These are phyloP conservation scores for Salix exigua DNA, from an alignment of 345 rosid species.

Conservation along the genomic window DNA sequence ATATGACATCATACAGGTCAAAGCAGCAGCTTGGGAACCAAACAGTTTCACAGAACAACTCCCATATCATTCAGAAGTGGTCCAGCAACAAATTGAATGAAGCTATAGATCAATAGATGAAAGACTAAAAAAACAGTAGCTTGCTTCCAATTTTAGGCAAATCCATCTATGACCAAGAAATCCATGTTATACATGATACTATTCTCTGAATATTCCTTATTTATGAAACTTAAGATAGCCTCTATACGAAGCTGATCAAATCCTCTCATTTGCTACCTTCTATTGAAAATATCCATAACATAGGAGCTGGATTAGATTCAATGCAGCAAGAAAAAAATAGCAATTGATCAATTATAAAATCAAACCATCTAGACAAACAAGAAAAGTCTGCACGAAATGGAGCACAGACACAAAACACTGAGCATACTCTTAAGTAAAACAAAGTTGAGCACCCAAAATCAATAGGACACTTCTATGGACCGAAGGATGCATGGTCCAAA, in stretches of 20 bases:
- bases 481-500: background rate
- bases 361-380: background rate
- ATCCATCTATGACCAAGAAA: background rate
- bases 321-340: background rate
- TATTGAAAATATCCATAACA: background rate
- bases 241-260: background rate
- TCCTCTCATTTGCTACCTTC: background rate
- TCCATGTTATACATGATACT: too few species aligned
- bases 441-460: background rate
- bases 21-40: background rate
- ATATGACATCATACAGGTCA: background rate
- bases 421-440: background rate
- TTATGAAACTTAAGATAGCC: background rate
- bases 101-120: background rate
- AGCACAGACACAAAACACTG: too few species aligned
- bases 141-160: background rate
- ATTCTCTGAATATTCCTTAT: background rate
- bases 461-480: background rate
- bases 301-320: background rate
- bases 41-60: background rate
- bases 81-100: background rate
- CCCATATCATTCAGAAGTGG: background rate
- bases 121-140: background rate
- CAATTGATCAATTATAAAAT: background rate
- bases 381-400: background rate